Conservation (phyloP, 176 grass and related monocot species). For the Rhipidocladum racemiflorum region DNA sequence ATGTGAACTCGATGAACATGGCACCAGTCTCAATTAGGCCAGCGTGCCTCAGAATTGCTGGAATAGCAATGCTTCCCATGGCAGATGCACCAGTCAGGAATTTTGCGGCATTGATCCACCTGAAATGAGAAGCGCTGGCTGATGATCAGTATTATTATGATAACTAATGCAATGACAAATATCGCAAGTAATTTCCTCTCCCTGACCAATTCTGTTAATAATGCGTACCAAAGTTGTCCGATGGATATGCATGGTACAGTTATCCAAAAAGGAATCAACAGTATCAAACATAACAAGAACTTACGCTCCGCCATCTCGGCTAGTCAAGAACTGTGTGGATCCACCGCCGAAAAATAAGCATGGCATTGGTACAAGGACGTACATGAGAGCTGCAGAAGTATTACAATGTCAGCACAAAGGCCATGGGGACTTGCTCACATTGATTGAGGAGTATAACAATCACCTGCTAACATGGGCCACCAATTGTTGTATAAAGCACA, state of each 20-base stretch:
- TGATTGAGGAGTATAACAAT: constrained; percentile 21
- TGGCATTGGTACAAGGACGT: constrained; percentile 91
- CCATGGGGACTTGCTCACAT: not conserved
- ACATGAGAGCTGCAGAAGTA: constrained; percentile 75
- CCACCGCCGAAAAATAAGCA: constrained; percentile 95
- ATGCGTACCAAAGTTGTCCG: not conserved
- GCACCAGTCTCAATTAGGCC: constrained; percentile 82
- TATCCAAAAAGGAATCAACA: not conserved
- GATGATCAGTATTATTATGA: not conserved
- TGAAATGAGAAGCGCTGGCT: constrained; percentile 15
- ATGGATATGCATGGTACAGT: not conserved
- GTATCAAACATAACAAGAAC: constrained; percentile 26
- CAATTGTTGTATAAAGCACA: constrained; percentile 97
- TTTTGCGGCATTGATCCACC: constrained; percentile 89
- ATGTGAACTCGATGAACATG: constrained; percentile 95
- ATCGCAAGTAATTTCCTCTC: not conserved
- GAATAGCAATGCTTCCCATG: constrained; percentile 89
- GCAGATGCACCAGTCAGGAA: constrained; percentile 90
- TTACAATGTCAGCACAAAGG: constrained; percentile 32
- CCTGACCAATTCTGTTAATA: not conserved
- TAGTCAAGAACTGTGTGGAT: constrained; percentile 87
- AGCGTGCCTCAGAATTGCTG: constrained; percentile 83
- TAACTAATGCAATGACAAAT: not conserved
- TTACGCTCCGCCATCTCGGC: constrained; percentile 80
- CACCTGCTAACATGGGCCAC: constrained; percentile 99